These are phyloP conservation scores for Alternaria viburni DNA, from an alignment of 2,329 filamentous ascomycete genomes.

Conservation along the genomic window DNA sequence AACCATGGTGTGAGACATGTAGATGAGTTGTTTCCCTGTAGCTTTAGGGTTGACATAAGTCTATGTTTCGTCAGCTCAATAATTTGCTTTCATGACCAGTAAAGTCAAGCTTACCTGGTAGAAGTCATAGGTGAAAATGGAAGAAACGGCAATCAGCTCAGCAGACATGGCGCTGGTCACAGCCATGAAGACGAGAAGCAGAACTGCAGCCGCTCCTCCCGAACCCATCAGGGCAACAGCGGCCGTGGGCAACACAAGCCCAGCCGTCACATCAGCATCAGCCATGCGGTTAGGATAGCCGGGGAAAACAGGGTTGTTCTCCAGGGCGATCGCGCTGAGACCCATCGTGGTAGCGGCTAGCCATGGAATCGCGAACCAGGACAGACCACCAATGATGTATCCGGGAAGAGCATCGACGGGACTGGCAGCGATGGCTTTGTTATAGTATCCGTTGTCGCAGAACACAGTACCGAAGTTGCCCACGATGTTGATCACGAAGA, in stretches of 20 bases:
- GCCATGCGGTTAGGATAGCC: slow-evolving; percentile 76
- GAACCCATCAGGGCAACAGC: slow-evolving; percentile 83
- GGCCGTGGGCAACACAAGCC: slow-evolving; percentile 83
- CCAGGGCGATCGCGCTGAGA: slow-evolving; percentile 78
- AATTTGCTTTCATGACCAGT: rapidly evolving
- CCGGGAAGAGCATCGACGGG: slow-evolving; percentile 86
- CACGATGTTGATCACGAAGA: slow-evolving; percentile 90
- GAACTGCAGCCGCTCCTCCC: slow-evolving; percentile 77
- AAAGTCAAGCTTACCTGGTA: slow-evolving; percentile 66
- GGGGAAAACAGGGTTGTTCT: slow-evolving; percentile 74
- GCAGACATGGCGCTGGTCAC: slow-evolving; percentile 84
- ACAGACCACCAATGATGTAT: slow-evolving; percentile 84
- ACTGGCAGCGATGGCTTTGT: slow-evolving; percentile 89
- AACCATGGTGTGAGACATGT: slow-evolving; percentile 76
- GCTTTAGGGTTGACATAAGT: slow-evolving; percentile 78
- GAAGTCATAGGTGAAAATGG: slow-evolving; percentile 86
- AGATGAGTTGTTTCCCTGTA: slow-evolving; percentile 77
- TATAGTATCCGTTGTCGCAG: slow-evolving; percentile 86
- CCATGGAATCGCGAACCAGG: slow-evolving; percentile 94
- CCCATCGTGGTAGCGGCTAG: slow-evolving; percentile 88
- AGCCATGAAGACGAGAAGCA: slow-evolving; percentile 87
- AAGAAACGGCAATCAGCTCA: slow-evolving; percentile 85
- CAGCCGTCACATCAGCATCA: slow-evolving; percentile 76
- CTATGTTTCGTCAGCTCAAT: background rate
- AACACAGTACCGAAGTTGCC: slow-evolving; percentile 87